Evolutionary conservation across 257 asterid species (phyloP).

Genomic region (Thymus mandschuricus): DNA sequence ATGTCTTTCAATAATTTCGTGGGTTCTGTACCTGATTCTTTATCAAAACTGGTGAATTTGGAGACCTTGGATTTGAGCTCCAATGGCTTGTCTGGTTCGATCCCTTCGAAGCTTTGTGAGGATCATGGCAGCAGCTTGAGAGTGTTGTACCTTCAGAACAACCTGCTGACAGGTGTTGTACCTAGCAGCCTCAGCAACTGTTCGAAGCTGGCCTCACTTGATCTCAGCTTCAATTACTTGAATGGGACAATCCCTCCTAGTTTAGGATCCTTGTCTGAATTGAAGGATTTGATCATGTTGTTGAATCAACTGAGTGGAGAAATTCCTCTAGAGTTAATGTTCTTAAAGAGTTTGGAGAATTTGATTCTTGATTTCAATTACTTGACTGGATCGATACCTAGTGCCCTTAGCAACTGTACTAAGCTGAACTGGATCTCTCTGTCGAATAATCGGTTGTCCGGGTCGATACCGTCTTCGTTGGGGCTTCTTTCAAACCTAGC

Average conservation of each 20-base stretch:
- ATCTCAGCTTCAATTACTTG: constrained; percentile 80
- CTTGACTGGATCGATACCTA: constrained; percentile 71
- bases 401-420: constrained; percentile 71
- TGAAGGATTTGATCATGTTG: constrained; percentile 74
- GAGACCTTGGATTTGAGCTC: constrained; percentile 85
- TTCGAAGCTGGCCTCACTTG: constrained; percentile 72
- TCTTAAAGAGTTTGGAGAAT: constrained; percentile 62
- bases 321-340: constrained; percentile 74
- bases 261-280: constrained; percentile 63
- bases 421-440: constrained; percentile 87
- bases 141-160: constrained; percentile 81
- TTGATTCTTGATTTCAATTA: constrained; percentile 89
- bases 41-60: constrained; percentile 52
- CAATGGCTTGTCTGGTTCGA: constrained; percentile 65
- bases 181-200: constrained; percentile 74
- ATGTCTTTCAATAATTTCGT: constrained; percentile 68
- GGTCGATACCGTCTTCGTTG: constrained; percentile 74
- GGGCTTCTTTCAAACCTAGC: constrained; percentile 71
- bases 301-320: constrained; percentile 76
- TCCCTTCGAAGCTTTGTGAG: constrained; percentile 73
- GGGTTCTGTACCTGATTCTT: constrained; percentile 71
- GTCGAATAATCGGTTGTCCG: constrained; percentile 69
- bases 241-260: constrained; percentile 68
- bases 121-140: constrained; percentile 54
- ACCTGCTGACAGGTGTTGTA: constrained; percentile 59